phyloP scores from a whole-genome alignment of 73 alveolate genomes.

The Effrenium voratum region DNA sequence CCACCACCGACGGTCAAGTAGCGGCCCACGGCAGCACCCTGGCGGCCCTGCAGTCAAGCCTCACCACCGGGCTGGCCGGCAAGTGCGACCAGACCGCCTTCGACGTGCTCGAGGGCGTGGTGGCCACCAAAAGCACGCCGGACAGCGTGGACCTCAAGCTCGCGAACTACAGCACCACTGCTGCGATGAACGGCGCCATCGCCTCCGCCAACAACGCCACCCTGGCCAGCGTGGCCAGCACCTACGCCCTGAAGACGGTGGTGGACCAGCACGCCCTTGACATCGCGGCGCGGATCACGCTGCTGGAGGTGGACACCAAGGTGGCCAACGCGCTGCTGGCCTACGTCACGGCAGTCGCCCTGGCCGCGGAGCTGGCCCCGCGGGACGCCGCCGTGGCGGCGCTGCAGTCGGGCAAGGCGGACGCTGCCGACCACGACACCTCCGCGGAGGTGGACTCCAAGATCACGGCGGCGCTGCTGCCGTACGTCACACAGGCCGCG shows the following conservation, averaged over 20 bases:
- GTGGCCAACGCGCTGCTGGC: neutral
- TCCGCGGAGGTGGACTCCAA: neutral
- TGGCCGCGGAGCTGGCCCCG: neutral
- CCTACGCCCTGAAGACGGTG: neutral
- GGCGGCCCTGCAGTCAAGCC: neutral
- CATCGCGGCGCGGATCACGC: neutral
- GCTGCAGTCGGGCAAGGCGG: too few relatives aligned
- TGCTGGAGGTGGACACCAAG: neutral
- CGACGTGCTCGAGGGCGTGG: neutral
- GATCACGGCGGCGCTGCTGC: neutral
- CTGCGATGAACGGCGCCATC: neutral
- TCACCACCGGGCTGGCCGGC: neutral
- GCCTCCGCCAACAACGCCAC: neutral
- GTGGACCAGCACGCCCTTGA: neutral
- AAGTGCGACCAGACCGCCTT: neutral
- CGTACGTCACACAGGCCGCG: neutral
- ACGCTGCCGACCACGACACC: neutral
- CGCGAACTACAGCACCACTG: neutral
- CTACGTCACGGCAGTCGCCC: neutral
- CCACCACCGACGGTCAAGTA: neutral
- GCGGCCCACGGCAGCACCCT: neutral
- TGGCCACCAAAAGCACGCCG: neutral
- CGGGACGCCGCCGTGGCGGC: neutral
- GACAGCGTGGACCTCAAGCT: neutral
- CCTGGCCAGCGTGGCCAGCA: neutral